These are phyloP conservation scores for Geotrichum fermentans DNA, from an alignment of 1,139 yeast species.

Conservation along the genomic window DNA sequence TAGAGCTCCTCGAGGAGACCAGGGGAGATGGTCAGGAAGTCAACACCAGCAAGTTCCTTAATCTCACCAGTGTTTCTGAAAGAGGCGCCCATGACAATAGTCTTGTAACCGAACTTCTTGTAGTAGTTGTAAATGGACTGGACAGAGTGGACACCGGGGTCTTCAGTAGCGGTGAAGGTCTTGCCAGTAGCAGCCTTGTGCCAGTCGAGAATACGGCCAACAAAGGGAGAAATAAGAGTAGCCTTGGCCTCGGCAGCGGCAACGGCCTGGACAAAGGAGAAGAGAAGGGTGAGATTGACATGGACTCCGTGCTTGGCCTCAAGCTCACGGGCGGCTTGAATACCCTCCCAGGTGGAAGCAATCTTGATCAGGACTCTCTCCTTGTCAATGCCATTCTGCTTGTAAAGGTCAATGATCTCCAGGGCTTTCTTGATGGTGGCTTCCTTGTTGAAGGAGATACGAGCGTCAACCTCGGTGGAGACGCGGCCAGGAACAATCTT, in stretches of 20 bases:
- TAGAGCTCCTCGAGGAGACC: constrained; percentile 82
- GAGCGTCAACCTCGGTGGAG: constrained; percentile 97
- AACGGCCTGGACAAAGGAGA: constrained; percentile 95
- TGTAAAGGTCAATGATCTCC: constrained; percentile 77
- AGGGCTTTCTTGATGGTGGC: constrained; percentile 91
- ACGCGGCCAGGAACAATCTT: constrained; percentile 98
- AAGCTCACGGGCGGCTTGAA: constrained; percentile 95
- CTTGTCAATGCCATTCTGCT: constrained; percentile 75
- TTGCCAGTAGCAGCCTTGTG: constrained; percentile 92
- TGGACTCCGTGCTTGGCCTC: constrained; percentile 88
- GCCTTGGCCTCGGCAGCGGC: constrained; percentile 98
- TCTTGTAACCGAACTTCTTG: constrained; percentile 93
- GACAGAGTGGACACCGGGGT: constrained; percentile 96
- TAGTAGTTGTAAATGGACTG: constrained; percentile 89
- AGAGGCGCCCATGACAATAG: constrained; percentile 99
- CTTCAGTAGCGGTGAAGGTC: constrained; percentile 70
- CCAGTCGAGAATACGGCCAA: constrained; percentile 99
- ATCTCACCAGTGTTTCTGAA: constrained; percentile 98
- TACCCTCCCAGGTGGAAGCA: constrained; percentile 99
- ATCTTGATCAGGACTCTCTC: constrained; percentile 92
- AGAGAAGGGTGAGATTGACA: constrained; percentile 90
- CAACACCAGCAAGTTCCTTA: constrained; percentile 95
- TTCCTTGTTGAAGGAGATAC: constrained; percentile 90
- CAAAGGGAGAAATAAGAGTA: constrained; percentile 96
- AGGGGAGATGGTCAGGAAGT: constrained; percentile 94